Evolutionary conservation across 2,329 filamentous ascomycete species (phyloP), one percentile per base, ranked within the genome.

Genomic region (Davidsoniella neocaledoniae): DNA sequence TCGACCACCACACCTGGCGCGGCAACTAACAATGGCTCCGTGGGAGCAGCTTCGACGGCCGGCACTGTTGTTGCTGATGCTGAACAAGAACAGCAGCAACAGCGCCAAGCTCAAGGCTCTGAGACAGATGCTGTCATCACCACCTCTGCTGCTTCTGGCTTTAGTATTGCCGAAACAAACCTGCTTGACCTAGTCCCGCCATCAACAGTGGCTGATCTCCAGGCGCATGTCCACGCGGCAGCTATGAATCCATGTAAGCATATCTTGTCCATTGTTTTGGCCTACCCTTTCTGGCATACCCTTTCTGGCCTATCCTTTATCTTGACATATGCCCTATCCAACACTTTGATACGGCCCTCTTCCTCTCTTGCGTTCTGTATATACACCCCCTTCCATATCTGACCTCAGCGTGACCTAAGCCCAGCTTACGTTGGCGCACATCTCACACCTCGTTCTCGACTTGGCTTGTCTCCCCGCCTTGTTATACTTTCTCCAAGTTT

Each of bases 171-270:
- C 56, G 71, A 72, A 62, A 65, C 66, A 56, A 71, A 71, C 60
- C 64, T 70, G 56, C 66, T 83, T 62, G 74, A 83, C 62, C 73
- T 87, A 61, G 79, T 84, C 64, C 82, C 84, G 73, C 80, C 79
- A 55, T 74, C 76, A 57, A 68, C 81, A 54, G 72, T 81, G 58
- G 77, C 83, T 60, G 75, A 81, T 58, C 72, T 79, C 63, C 79
- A 82, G 63, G 29, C 43, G 6, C 47, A 49, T 7, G 65, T 73
- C 57, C 74, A 72, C 64, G 69, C 73, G 57, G 68, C 70, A 58
- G 61, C 60, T 77, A 74, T 76, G 66, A 81, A 82, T 66, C 77
- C 83, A 69, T 79, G 86, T 91, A 76, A 70, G 84, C 76, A 23
- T 12, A 5, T 36, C 19, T 29, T 29, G 26, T 29, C 26, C 10